phyloP scores from a whole-genome alignment of 805 yeast species.

The Candida palmyrensis region DNA sequence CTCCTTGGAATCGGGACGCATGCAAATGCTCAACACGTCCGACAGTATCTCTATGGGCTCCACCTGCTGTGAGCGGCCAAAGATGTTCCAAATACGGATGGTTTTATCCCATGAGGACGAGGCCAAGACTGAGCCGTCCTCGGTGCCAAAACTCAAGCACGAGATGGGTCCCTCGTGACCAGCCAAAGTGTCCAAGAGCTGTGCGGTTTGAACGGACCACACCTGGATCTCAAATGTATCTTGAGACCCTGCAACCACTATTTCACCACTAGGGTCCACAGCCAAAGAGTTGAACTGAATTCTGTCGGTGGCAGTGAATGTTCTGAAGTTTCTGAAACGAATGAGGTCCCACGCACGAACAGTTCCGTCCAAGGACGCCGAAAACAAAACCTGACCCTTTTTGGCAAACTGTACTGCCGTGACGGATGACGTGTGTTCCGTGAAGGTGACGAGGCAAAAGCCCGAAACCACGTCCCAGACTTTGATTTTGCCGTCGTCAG shows the following conservation, averaged over 20 bases:
- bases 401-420: conserved; percentile 85
- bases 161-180: conserved; percentile 98
- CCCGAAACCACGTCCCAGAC: conserved; percentile 95
- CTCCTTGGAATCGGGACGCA: conserved; percentile 92
- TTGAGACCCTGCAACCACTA: conserved; percentile 89
- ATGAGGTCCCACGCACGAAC: conserved; percentile 96
- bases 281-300: conserved; percentile 85
- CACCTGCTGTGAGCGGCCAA: conserved; percentile 78
- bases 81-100: conserved; percentile 87
- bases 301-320: conserved; percentile 87
- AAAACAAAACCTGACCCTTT: conserved; percentile 84
- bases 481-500: conserved; percentile 95
- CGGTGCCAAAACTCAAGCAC: conserved; percentile 76
- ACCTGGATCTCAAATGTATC: conserved; percentile 89
- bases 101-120: conserved; percentile 97
- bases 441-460: conserved; percentile 86
- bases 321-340: conserved; percentile 88
- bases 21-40: conserved; percentile 76
- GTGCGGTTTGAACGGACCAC: conserved; percentile 97
- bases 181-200: conserved; percentile 75
- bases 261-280: conserved; percentile 95
- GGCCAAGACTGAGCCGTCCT: conserved; percentile 63
- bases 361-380: conserved; percentile 93
- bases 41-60: conserved; percentile 86
- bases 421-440: conserved; percentile 85